Percentiles rank a stretch among this genome's conserved stretches.
phyloP scores from a whole-genome alignment of 805 yeast species.

The Yarrowia keelungensis region DNA sequence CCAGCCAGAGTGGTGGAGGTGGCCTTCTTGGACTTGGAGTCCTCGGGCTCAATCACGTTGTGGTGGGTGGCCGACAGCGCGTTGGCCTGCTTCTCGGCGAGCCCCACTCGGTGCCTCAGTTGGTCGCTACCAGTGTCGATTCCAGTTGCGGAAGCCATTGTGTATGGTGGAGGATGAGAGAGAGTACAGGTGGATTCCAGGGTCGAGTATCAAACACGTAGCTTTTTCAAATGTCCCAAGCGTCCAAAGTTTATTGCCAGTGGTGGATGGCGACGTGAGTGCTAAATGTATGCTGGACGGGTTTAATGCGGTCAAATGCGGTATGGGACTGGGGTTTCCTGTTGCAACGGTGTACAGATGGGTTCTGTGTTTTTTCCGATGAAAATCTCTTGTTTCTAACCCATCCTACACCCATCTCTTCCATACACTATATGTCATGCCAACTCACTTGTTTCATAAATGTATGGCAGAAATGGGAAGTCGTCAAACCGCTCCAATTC shows the following conservation, averaged over 20 bases:
- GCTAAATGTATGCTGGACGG: neutral
- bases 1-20: neutral
- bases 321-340: too few relatives aligned
- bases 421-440: neutral
- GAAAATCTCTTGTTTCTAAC: too few relatives aligned
- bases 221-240: constrained; percentile 38
- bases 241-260: constrained; percentile 10
- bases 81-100: constrained; percentile 21
- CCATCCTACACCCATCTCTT: too few relatives aligned
- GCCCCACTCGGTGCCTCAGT: constrained; percentile 36
- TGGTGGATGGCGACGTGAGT: neutral
- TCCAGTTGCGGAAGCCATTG: constrained; percentile 38
- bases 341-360: too few relatives aligned
- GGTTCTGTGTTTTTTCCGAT: too few relatives aligned
- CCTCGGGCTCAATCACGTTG: constrained; percentile 33
- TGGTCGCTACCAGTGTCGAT: constrained; percentile 37
- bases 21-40: constrained; percentile 8
- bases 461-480: neutral
- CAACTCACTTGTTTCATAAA: constrained; percentile 1
- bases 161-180: neutral
- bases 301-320: too few relatives aligned
- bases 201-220: constrained; percentile 24
- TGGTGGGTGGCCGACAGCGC: constrained; percentile 19
- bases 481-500: too few relatives aligned
- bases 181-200: neutral